Base-by-base conservation (phyloP, 768 basidiomycete genomes). In the Hygrocybe coccinea region DNA sequence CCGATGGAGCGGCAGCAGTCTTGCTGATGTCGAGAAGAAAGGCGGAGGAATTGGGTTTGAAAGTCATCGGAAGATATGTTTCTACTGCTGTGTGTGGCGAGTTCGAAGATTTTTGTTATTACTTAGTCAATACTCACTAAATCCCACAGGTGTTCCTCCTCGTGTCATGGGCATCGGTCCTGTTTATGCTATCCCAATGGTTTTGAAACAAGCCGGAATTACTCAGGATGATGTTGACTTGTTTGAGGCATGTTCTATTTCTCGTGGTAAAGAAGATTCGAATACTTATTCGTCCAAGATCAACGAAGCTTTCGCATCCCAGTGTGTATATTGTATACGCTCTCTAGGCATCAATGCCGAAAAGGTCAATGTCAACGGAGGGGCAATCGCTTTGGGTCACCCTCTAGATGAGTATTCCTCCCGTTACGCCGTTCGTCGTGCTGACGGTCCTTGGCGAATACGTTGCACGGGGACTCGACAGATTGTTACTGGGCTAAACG, bases 151-250 rank as follows among this genome's bases (percentile, higher is more conserved):
- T 14, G 74, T 85, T 12, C 78, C 87, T 2, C 92, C 92, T 1
- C 82, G 90, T 19, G 79, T 94, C 43, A 94, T 94, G 91, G 90
- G 90, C 49, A 77, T 95, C 65, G 94, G 91, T 1, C 95, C 95
- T 2, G 77, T 79, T 0, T 81, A 79, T 62, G 94, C 95, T 10
- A 94, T 97, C 62, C 91, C 88, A 17, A 81, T 79, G 70, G 89
- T 80, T 11, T 75, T 95, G 38, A 76, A 83, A 61, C 77, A 80
- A 50, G 76, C 79, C 21, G 91, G 91, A 5, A 72, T 95, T 39
- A 78, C 73, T 38, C 69, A 81, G 50, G 72, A 77, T 8, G 89
- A 92, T 46, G 84, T 93, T 21, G 91, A 91, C 67, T 64, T 93
- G 35, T 92, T 81, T 61, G 91, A 93, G 79, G 89, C 84, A 57